Evolutionary conservation across 371 early-diverging fungal genomes (phyloP).

Genomic region (Mortierella sp.): DNA sequence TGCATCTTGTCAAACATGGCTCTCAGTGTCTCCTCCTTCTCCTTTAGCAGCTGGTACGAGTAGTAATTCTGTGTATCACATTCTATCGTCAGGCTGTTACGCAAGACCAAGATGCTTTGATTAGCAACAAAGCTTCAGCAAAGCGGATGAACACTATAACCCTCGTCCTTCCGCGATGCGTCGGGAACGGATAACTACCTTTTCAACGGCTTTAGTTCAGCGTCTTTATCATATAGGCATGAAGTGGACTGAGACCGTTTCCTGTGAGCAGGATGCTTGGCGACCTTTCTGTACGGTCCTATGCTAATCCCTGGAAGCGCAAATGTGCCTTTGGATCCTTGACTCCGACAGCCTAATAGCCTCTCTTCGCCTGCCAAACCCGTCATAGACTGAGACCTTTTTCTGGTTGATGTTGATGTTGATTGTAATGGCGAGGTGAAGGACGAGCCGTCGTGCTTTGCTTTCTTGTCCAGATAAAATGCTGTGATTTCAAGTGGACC

Average conservation of each 20-base stretch:
- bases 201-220: constrained; percentile 17
- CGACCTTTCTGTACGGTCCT: constrained; percentile 18
- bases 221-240: constrained; percentile 10
- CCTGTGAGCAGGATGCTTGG: constrained; percentile 29
- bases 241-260: constrained; percentile 35
- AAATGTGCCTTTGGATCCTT: constrained; percentile 10
- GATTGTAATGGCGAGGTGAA: too few species aligned
- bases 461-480: constrained; percentile 25
- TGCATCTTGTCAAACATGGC: constrained; percentile 27
- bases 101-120: neutral
- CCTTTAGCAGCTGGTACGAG: constrained; percentile 42
- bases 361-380: constrained; percentile 34
- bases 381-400: constrained; percentile 34
- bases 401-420: constrained; percentile 6
- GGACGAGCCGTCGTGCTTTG: neutral
- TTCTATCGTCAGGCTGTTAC: constrained; percentile 24
- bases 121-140: neutral
- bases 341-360: constrained; percentile 26
- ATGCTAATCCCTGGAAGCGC: constrained; percentile 30
- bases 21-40: constrained; percentile 44
- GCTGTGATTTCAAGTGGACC: constrained; percentile 29
- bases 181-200: constrained; percentile 11
- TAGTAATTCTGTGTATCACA: constrained; percentile 50
- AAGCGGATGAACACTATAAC: too few species aligned
- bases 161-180: too few species aligned